These are phyloP conservation scores for Suillus discolor DNA, from an alignment of 768 basidiomycete species.

Conservation along the genomic window DNA sequence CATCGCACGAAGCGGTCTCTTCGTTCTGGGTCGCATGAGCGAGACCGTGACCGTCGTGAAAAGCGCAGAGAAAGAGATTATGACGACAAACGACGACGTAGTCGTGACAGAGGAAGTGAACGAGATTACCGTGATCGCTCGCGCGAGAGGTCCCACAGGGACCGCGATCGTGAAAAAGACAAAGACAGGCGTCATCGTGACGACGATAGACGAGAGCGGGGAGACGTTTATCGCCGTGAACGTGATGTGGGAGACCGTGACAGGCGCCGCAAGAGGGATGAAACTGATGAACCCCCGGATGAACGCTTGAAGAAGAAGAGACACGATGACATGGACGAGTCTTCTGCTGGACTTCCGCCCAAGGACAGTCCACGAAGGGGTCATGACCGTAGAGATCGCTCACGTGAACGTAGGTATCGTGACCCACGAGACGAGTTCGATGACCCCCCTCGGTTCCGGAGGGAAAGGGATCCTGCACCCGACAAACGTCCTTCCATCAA, in stretches of 20 bases:
- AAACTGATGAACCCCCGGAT: constrained; percentile 52
- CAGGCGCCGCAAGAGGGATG: constrained; percentile 72
- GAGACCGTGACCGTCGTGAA: constrained; percentile 51
- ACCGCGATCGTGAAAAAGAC: constrained; percentile 37
- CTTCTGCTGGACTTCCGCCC: constrained; percentile 44
- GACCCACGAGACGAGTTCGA: constrained; percentile 64
- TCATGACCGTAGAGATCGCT: constrained; percentile 48
- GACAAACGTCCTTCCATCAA: constrained; percentile 43
- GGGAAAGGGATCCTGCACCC: constrained; percentile 45
- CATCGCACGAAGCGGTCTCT: constrained; percentile 73
- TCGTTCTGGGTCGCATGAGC: constrained; percentile 67
- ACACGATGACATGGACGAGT: constrained; percentile 54
- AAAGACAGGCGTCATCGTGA: constrained; percentile 49
- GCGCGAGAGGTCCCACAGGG: constrained; percentile 50
- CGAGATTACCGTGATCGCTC: constrained; percentile 52
- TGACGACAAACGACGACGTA: constrained; percentile 63
- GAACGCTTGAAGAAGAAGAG: constrained; percentile 69
- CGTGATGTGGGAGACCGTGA: constrained; percentile 54
- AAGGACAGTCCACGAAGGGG: constrained; percentile 53
- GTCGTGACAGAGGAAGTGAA: constrained; percentile 61
- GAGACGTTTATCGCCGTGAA: constrained; percentile 56
- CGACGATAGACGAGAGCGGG: constrained; percentile 48
- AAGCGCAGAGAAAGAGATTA: constrained; percentile 54
- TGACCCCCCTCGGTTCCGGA: constrained; percentile 48
- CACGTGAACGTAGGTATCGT: constrained; percentile 55